Percentiles rank a stretch among this genome's conserved stretches.
Evolutionary conservation across 192 early-diverging fungal genomes (phyloP).

Genomic region (Podila verticillata): DNA sequence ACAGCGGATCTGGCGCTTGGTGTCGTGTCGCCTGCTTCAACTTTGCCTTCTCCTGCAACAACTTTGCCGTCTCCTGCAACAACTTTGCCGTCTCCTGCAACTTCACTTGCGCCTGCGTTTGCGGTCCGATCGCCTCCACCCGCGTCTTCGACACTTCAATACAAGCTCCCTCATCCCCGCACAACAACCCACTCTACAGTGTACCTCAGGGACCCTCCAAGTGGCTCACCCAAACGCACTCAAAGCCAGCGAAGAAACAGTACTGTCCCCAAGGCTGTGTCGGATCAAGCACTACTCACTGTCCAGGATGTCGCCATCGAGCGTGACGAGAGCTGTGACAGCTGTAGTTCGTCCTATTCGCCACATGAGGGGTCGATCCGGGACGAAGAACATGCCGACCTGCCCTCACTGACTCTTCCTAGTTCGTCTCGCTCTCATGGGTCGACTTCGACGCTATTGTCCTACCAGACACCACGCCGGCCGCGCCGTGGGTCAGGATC

Average conservation of each 20-base stretch:
- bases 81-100: not conserved
- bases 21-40: not conserved
- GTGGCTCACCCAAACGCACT: not conserved
- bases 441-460: not conserved
- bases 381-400: not conserved
- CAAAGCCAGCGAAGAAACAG: not conserved
- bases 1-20: not conserved
- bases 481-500: not conserved
- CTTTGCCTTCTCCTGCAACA: not conserved
- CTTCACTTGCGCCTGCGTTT: not conserved
- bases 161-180: not conserved
- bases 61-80: not conserved
- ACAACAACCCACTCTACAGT: not conserved
- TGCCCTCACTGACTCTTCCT: not conserved
- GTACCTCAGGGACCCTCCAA: not conserved
- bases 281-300: constrained; percentile 29
- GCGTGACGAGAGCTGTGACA: constrained; percentile 9
- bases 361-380: not conserved
- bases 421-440: not conserved
- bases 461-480: not conserved
- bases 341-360: constrained; percentile 5
- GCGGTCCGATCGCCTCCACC: not conserved
- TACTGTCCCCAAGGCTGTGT: constrained; percentile 28
- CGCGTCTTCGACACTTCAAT: not conserved
- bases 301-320: constrained; percentile 31